Percentiles rank a stretch among this genome's conserved stretches.
Conservation (phyloP, 352 stramenopile genomes). For the Phytophthora litchii region DNA sequence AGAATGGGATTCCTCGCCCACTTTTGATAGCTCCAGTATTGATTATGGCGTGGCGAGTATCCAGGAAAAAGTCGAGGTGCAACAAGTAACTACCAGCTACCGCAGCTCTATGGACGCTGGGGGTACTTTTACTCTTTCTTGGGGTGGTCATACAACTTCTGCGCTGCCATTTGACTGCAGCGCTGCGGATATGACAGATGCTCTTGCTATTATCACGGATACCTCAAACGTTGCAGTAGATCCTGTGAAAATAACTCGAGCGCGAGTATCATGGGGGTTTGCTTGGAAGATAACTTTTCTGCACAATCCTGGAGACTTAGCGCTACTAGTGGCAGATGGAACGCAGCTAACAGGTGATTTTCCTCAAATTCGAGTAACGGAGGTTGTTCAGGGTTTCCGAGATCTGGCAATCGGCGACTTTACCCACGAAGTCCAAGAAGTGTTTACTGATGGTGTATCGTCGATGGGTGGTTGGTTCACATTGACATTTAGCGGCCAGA, state of each 20-base stretch:
- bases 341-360: constrained; percentile 89
- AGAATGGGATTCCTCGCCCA: constrained; percentile 89
- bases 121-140: constrained; percentile 93
- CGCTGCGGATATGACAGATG: constrained; percentile 69
- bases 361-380: constrained; percentile 77
- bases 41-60: constrained; percentile 89
- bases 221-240: constrained; percentile 75
- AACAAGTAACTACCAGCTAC: constrained; percentile 83
- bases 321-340: constrained; percentile 81
- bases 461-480: constrained; percentile 82
- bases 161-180: constrained; percentile 77
- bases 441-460: constrained; percentile 27
- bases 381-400: constrained; percentile 45
- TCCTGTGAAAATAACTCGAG: constrained; percentile 79
- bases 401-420: constrained; percentile 90
- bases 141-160: constrained; percentile 81
- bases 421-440: constrained; percentile 82
- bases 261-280: constrained; percentile 83
- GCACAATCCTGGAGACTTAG: constrained; percentile 89
- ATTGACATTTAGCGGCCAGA: constrained; percentile 92
- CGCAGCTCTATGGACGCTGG: constrained; percentile 63
- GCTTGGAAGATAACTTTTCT: constrained; percentile 94
- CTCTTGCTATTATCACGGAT: constrained; percentile 82
- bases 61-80: constrained; percentile 90
- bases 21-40: constrained; percentile 81